Evolutionary conservation across 257 asterid species (phyloP).

Genomic region (Ajuga chamaepitys): DNA sequence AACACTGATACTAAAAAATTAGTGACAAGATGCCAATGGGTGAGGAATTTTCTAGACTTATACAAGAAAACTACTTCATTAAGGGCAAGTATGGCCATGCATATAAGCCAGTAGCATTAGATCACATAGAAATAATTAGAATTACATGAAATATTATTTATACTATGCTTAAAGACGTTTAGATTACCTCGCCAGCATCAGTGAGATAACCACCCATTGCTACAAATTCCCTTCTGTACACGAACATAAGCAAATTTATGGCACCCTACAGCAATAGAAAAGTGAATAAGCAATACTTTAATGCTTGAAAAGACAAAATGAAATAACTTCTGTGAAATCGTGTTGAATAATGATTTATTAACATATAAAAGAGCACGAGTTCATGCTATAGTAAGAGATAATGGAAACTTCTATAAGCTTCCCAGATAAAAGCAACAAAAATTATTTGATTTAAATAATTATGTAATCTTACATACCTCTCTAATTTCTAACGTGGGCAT

Average conservation of each 20-base stretch:
- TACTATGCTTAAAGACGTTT: constrained; percentile 10
- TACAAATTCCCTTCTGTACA: constrained; percentile 80
- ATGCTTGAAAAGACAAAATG: background rate
- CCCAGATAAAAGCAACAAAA: constrained; percentile 5
- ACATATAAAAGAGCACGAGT: background rate
- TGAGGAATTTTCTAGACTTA: background rate
- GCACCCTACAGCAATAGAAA: constrained; percentile 70
- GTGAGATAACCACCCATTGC: constrained; percentile 98
- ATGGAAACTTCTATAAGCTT: background rate
- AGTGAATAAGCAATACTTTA: constrained; percentile 4
- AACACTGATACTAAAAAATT: background rate
- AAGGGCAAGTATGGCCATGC: background rate
- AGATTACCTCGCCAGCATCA: constrained; percentile 96
- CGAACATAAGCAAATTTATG: constrained; percentile 75
- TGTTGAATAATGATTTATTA: constrained; percentile 1
- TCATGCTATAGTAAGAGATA: constrained; percentile 4
- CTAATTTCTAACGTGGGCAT: constrained; percentile 97
- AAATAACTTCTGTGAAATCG: background rate
- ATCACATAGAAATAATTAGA: constrained; percentile 9
- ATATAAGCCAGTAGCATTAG: background rate
- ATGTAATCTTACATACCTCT: constrained; percentile 57
- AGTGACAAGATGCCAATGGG: background rate
- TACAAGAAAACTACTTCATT: background rate
- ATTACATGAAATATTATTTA: background rate
- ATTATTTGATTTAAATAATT: background rate